Evolutionary conservation across 2,329 filamentous ascomycete species (phyloP).

Genomic region (Myotisia sp.): DNA sequence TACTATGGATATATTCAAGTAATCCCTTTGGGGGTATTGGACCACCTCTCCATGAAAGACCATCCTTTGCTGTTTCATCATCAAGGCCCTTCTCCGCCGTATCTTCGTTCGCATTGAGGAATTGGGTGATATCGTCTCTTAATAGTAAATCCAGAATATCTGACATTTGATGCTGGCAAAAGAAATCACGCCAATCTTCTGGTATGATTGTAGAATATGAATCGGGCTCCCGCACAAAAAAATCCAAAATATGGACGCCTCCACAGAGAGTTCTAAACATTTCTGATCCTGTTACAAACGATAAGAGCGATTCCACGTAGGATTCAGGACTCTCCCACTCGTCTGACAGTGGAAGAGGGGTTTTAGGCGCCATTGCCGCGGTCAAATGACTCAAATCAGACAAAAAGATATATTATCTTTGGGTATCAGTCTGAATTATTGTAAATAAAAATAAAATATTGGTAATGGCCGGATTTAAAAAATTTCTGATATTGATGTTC

Average conservation of each 20-base stretch:
- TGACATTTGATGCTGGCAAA: slow-evolving; percentile 56
- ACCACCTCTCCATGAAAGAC: slow-evolving; percentile 30
- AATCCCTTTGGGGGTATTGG: slow-evolving; percentile 41
- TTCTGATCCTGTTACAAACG: slow-evolving; percentile 59
- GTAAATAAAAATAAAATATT: not conserved
- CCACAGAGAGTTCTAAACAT: slow-evolving; percentile 83
- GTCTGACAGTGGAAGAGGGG: slow-evolving; percentile 52
- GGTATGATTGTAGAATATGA: slow-evolving; percentile 68
- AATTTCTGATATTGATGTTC: too few species aligned
- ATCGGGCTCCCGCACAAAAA: slow-evolving; percentile 73
- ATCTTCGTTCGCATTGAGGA: slow-evolving; percentile 15
- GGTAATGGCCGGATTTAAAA: too few species aligned
- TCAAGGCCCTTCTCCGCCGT: slow-evolving; percentile 8
- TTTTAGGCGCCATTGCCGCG: slow-evolving; percentile 34
- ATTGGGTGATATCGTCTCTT: slow-evolving; percentile 52
- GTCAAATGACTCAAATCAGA: too few species aligned
- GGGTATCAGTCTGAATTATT: not conserved
- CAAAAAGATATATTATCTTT: too few species aligned
- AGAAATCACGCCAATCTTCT: slow-evolving; percentile 66
- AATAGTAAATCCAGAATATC: slow-evolving; percentile 67
- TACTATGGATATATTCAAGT: slow-evolving; percentile 54
- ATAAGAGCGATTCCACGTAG: slow-evolving; percentile 64
- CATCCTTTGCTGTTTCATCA: slow-evolving; percentile 1
- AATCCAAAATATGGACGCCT: slow-evolving; percentile 93
- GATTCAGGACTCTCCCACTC: slow-evolving; percentile 57